phyloP scores from a whole-genome alignment of 495 filamentous ascomycete species.

The Aspergillus incahuasiensis region DNA sequence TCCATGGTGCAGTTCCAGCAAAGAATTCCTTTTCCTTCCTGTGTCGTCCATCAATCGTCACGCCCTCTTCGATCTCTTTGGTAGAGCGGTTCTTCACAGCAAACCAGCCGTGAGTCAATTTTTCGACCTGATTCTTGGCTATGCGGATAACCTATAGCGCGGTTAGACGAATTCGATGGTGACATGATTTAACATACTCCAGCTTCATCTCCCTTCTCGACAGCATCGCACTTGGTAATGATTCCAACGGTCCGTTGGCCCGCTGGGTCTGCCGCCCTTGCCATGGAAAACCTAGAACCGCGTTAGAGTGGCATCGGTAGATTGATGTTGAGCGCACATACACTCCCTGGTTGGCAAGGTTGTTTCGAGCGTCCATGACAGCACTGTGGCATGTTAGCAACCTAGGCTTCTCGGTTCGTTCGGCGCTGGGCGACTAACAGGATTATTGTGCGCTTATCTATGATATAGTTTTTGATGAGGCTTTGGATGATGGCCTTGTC shows the following conservation, averaged over 20 bases:
- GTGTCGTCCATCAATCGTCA: slow-evolving; percentile 25
- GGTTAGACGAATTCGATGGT: background rate
- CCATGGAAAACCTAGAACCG: slow-evolving; percentile 27
- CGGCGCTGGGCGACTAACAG: slow-evolving; percentile 22
- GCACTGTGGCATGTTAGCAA: slow-evolving; percentile 13
- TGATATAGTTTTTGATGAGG: slow-evolving; percentile 44
- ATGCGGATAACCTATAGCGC: slow-evolving; percentile 21
- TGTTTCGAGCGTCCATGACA: slow-evolving; percentile 24
- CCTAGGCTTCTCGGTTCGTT: too few species aligned
- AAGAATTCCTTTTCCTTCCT: slow-evolving; percentile 38
- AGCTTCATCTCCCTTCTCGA: slow-evolving; percentile 36
- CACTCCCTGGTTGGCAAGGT: slow-evolving; percentile 25
- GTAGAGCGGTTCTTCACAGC: slow-evolving; percentile 47
- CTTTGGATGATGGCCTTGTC: slow-evolving; percentile 30
- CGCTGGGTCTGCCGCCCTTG: slow-evolving; percentile 39
- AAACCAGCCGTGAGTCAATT: slow-evolving; percentile 48
- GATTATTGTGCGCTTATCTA: slow-evolving; percentile 38
- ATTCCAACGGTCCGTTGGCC: slow-evolving; percentile 52
- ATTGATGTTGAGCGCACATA: background rate
- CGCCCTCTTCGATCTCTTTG: slow-evolving; percentile 31
- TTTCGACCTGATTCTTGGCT: slow-evolving; percentile 25
- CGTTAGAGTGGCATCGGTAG: background rate
- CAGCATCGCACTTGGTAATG: slow-evolving; percentile 26
- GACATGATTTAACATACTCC: slow-evolving; percentile 12
- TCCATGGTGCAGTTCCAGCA: slow-evolving; percentile 29